A percentile compares a stretch with the other conserved stretches of the same genome.
Evolutionary conservation across 345 rosid genomes (phyloP).

Genomic region (Heritiera fomes): DNA sequence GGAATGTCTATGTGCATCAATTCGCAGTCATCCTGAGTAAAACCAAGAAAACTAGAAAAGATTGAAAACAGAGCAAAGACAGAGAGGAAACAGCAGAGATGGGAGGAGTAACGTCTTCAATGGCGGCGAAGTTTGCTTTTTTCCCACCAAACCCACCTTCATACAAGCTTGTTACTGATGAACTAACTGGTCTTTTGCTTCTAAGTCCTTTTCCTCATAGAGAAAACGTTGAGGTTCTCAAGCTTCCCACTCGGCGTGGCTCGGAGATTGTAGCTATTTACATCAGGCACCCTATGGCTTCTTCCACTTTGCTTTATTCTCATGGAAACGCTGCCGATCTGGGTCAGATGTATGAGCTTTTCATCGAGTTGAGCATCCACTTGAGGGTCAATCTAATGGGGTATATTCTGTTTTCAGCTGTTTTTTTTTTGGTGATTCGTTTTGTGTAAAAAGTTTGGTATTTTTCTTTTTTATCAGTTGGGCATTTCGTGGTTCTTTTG

Average conservation of each 20-base stretch:
- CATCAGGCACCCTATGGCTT: slow-evolving; percentile 85
- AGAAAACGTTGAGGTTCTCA: slow-evolving; percentile 82
- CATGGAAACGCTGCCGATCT: slow-evolving; percentile 99
- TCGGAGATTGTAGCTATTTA: slow-evolving; percentile 84
- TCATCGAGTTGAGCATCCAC: slow-evolving; percentile 90
- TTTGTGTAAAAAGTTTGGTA: slow-evolving; percentile 6
- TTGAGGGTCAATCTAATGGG: slow-evolving; percentile 93
- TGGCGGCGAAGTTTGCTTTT: slow-evolving; percentile 98
- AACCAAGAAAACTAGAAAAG: background rate
- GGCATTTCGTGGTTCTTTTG: slow-evolving; percentile 7
- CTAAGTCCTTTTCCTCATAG: slow-evolving; percentile 85
- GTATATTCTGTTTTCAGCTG: slow-evolving; percentile 38
- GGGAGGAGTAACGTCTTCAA: slow-evolving; percentile 95
- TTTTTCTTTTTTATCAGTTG: slow-evolving; percentile 4
- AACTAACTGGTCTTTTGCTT: slow-evolving; percentile 63
- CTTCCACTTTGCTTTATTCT: slow-evolving; percentile 84
- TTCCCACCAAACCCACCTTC: slow-evolving; percentile 95
- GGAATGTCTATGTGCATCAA: slow-evolving; percentile 26
- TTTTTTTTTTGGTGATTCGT: background rate
- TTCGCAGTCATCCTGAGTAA: slow-evolving; percentile 5
- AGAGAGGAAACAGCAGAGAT: slow-evolving; percentile 33
- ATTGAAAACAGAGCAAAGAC: slow-evolving; percentile 10
- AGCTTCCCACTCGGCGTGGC: slow-evolving; percentile 76
- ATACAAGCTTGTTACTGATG: slow-evolving; percentile 70
- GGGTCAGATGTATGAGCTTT: slow-evolving; percentile 99